Evolutionary conservation across 345 rosid genomes (phyloP).

Genomic region (Salix dunnii): DNA sequence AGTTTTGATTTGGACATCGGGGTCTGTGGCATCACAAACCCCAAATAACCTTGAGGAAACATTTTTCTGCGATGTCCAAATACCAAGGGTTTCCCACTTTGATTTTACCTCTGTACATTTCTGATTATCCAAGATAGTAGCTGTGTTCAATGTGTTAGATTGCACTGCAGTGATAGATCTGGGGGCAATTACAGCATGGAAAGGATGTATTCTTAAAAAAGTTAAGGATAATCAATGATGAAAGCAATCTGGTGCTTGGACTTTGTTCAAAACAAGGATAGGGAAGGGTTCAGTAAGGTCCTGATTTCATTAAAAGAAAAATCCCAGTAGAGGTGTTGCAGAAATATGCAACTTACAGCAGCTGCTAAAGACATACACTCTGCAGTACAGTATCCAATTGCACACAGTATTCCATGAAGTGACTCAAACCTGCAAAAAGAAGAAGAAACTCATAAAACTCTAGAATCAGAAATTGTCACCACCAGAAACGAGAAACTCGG

Average conservation of each 20-base stretch:
- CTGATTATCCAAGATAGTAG: background rate
- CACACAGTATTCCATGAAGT: constrained; percentile 72
- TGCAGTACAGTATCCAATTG: constrained; percentile 75
- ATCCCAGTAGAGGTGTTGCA: background rate
- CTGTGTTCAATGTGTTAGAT: background rate
- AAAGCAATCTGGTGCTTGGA: background rate
- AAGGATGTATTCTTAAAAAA: background rate
- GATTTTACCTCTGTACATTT: no score
- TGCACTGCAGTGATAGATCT: no score
- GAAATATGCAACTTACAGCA: constrained; percentile 48
- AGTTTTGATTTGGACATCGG: background rate
- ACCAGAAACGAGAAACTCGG: background rate
- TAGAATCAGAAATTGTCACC: constrained; percentile 14
- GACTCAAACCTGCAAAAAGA: constrained; percentile 65
- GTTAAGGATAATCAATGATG: background rate
- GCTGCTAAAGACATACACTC: constrained; percentile 52
- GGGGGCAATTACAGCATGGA: background rate
- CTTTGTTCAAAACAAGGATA: background rate
- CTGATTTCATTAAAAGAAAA: background rate
- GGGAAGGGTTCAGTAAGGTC: background rate
- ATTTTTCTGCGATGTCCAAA: background rate
- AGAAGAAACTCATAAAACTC: background rate
- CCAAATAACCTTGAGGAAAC: background rate
- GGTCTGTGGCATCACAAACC: background rate
- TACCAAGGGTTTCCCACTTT: background rate